These are phyloP conservation scores for Oryza meridionalis DNA, from an alignment of 176 grass and related monocot species.

Conservation along the genomic window DNA sequence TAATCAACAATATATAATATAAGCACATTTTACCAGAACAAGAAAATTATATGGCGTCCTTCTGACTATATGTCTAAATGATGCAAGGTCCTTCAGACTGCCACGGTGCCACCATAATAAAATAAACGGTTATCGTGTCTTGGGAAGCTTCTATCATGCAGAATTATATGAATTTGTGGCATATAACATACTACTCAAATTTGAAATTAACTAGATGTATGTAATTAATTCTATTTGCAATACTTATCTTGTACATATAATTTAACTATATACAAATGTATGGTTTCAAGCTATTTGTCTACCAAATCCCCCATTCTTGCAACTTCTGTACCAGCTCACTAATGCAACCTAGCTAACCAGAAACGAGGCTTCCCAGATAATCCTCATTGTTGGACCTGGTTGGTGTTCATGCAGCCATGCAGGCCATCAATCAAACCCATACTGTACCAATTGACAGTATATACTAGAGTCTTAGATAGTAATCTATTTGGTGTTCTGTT, in stretches of 20 bases:
- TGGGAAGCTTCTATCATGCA: neutral
- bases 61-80: conserved; percentile 21
- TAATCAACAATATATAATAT: conserved; percentile 5
- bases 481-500: conserved; percentile 18
- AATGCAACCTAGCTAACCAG: conserved; percentile 19
- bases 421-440: conserved; percentile 24
- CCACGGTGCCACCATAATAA: no score
- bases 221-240: conserved; percentile 29
- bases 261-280: conserved; percentile 24
- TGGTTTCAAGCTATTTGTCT: conserved; percentile 10
- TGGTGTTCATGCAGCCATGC: neutral
- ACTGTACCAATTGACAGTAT: neutral
- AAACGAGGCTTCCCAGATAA: neutral
- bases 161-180: neutral
- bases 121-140: neutral
- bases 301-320: conserved; percentile 11
- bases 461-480: neutral
- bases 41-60: neutral
- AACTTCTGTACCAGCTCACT: neutral
- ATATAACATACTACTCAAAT: conserved; percentile 9
- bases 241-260: conserved; percentile 5
- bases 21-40: conserved; percentile 21
- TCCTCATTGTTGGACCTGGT: conserved; percentile 19
- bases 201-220: conserved; percentile 11
- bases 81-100: neutral